phyloP scores from a whole-genome alignment of 306 rosid genomes.

The Astragalus glycyphyllos region DNA sequence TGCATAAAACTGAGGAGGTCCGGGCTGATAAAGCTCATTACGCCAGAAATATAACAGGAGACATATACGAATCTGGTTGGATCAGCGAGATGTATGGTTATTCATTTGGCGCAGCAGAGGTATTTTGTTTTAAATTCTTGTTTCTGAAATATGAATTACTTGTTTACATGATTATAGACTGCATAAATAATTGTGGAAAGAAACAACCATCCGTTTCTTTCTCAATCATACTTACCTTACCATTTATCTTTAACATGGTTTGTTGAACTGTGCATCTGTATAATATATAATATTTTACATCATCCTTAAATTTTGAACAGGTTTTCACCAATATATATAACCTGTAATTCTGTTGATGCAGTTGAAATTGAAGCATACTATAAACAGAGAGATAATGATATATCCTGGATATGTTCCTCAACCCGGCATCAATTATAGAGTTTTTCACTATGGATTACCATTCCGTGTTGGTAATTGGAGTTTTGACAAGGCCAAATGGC shows the following conservation, averaged over 20 bases:
- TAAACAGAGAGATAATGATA: slow-evolving; percentile 66
- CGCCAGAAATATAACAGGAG: slow-evolving; percentile 44
- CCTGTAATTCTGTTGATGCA: slow-evolving; percentile 49
- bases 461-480: slow-evolving; percentile 91
- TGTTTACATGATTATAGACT: not conserved
- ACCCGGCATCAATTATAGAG: slow-evolving; percentile 77
- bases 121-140: slow-evolving; percentile 2
- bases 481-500: slow-evolving; percentile 86
- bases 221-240: not conserved
- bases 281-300: not conserved
- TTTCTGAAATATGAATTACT: not conserved
- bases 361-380: slow-evolving; percentile 75
- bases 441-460: slow-evolving; percentile 86
- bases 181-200: not conserved
- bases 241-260: slow-evolving; percentile 4
- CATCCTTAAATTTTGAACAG: not conserved
- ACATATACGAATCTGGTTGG: slow-evolving; percentile 45
- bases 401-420: slow-evolving; percentile 87
- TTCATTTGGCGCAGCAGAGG: slow-evolving; percentile 46
- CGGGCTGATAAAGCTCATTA: slow-evolving; percentile 42
- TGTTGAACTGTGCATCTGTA: not conserved
- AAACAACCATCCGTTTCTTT: slow-evolving; percentile 16
- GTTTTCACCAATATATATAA: slow-evolving; percentile 26
- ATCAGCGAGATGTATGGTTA: slow-evolving; percentile 48
- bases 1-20: slow-evolving; percentile 49